A percentile compares a stretch with the other conserved stretches of the same genome.
These are phyloP conservation scores for Aspergillus proliferans DNA, from an alignment of 2,329 filamentous ascomycete species.

Conservation along the genomic window DNA sequence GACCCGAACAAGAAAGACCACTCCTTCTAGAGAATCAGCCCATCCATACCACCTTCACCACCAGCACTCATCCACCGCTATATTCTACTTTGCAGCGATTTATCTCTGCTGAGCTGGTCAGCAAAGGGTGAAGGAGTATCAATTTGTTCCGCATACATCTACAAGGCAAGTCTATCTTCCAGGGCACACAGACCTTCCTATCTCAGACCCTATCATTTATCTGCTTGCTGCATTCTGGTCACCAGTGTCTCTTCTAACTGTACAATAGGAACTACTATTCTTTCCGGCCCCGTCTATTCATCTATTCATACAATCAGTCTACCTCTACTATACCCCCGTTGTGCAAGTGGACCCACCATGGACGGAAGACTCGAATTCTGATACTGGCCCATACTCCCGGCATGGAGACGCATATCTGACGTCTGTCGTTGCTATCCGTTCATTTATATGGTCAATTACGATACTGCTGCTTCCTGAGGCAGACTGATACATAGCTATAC, in stretches of 20 bases:
- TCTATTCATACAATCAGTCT: background rate
- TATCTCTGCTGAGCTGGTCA: background rate
- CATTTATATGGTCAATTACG: background rate
- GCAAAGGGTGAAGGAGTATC: background rate
- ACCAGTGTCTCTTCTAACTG: background rate
- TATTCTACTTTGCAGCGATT: background rate
- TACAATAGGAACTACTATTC: background rate
- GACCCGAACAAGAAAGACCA: background rate
- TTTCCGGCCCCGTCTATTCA: background rate
- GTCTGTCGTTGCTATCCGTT: background rate
- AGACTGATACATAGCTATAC: background rate
- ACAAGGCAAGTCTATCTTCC: background rate
- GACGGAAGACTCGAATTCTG: constrained; percentile 15
- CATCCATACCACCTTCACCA: background rate
- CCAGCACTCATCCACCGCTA: background rate
- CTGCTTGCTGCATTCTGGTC: background rate
- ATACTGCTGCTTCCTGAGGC: background rate
- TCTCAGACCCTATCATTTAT: background rate
- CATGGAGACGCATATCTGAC: constrained; percentile 7
- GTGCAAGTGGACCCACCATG: constrained; percentile 18
- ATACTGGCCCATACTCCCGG: constrained; percentile 11
- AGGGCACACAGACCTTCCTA: background rate
- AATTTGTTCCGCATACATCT: background rate
- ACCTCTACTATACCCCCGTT: background rate
- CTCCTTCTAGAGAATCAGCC: background rate